Evolutionary conservation across 2,329 filamentous ascomycete genomes (phyloP).

Genomic region (Stagonosporopsis cucurbitacearum): DNA sequence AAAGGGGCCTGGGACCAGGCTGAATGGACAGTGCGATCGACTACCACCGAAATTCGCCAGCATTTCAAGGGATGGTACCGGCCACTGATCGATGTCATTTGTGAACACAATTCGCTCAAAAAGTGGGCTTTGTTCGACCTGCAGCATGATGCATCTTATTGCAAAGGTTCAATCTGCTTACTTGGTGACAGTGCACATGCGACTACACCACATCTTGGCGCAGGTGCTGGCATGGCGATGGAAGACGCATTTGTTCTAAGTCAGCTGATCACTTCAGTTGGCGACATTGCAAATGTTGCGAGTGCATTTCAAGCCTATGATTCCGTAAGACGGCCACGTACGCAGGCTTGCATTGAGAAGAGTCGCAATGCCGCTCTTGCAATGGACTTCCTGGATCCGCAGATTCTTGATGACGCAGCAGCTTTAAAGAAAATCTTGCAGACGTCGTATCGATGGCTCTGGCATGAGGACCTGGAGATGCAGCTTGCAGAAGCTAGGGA

Average conservation of each 20-base stretch:
- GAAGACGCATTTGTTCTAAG: slow-evolving; percentile 29
- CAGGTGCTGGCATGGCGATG: slow-evolving; percentile 34
- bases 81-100: slow-evolving; percentile 19
- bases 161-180: slow-evolving; percentile 23
- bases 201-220: slow-evolving; percentile 29
- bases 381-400: slow-evolving; percentile 27
- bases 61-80: slow-evolving; percentile 20
- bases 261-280: slow-evolving; percentile 4
- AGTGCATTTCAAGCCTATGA: slow-evolving; percentile 30
- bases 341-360: slow-evolving; percentile 19
- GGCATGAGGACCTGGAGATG: slow-evolving; percentile 37
- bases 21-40: slow-evolving; percentile 25
- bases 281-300: slow-evolving; percentile 10
- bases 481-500: slow-evolving; percentile 29
- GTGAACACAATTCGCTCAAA: slow-evolving; percentile 21
- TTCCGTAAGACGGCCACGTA: slow-evolving; percentile 28
- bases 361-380: slow-evolving; percentile 10
- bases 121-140: slow-evolving; percentile 34
- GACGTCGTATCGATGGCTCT: slow-evolving; percentile 32
- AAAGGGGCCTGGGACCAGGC: slow-evolving; percentile 17
- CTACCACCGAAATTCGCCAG: slow-evolving; percentile 24
- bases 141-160: slow-evolving; percentile 25
- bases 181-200: slow-evolving; percentile 38
- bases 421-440: slow-evolving; percentile 24
- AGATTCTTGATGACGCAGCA: slow-evolving; percentile 24